Percentiles rank a stretch among this genome's conserved stretches.
phyloP scores from a whole-genome alignment of 2,329 filamentous ascomycete genomes.

The Aspergillus hiratsukae region DNA sequence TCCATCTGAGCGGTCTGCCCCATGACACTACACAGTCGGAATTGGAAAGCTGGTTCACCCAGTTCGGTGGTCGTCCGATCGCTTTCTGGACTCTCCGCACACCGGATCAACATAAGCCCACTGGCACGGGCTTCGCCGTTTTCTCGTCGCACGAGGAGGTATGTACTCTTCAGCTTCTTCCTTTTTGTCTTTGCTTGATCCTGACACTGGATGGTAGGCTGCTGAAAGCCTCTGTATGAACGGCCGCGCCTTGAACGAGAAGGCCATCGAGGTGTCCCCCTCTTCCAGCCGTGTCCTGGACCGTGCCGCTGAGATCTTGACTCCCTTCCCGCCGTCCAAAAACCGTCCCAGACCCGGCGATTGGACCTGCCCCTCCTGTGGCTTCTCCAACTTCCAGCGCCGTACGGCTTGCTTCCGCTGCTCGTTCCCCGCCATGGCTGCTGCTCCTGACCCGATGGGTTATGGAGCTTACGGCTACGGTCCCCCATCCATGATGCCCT shows the following conservation, averaged over 20 bases:
- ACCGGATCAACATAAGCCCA: constrained; percentile 99
- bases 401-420: constrained; percentile 98
- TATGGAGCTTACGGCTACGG: constrained; percentile 57
- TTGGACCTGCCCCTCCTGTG: constrained; percentile 98
- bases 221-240: constrained; percentile 99
- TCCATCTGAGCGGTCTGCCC: constrained; percentile 94
- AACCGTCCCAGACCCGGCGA: constrained; percentile 95
- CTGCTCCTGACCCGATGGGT: constrained; percentile 69
- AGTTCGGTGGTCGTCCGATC: constrained; percentile 95
- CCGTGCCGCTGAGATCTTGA: constrained; percentile 90
- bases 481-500: constrained; percentile 75
- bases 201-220: constrained; percentile 49
- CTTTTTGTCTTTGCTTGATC: constrained; percentile 3
- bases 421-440: constrained; percentile 92
- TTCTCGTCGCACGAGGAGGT: constrained; percentile 99
- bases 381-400: constrained; percentile 98
- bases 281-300: constrained; percentile 96
- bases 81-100: constrained; percentile 98
- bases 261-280: constrained; percentile 96
- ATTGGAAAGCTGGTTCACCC: constrained; percentile 98
- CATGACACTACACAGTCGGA: constrained; percentile 99
- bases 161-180: constrained; percentile 35
- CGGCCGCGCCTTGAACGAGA: constrained; percentile 93
- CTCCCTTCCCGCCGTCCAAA: constrained; percentile 96
- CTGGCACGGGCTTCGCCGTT: constrained; percentile 93